Base-by-base conservation (phyloP, 371 early-diverging fungal species). In the Umbelopsis sp. region DNA sequence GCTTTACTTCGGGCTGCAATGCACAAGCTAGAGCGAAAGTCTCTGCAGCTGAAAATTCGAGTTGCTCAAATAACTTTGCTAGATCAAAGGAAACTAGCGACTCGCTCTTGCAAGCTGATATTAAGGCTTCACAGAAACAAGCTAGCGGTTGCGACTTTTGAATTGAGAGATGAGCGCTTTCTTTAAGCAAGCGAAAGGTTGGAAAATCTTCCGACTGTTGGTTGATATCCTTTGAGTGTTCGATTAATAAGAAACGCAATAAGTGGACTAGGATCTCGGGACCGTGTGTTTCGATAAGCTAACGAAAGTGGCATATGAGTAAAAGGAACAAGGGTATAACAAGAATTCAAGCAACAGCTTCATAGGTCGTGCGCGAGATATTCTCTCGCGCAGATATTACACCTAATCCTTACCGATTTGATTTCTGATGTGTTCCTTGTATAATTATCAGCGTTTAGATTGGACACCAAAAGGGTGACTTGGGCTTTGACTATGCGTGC, bases 401-500 rank as follows among this genome's bases (percentile, higher is more conserved):
- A 29, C 41, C 24, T 38, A 44, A 51, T 44, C 68, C 86, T 75
- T 84, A 87, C 88, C 46, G 78, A 71, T 63, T 75, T 67, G 67
- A 87, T 87, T 69, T 89, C 87, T 68, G 79, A 57, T 51, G 80
- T 74, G 62, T 78, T 86, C 65, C 72, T 67, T 12, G 78, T 52
- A 72, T 82, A 87, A 65, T 86, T 87, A 45, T 85, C 84, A 66
- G 80, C 76, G 62, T 80, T 82, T 65, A 87, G 79, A 41, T 79
- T 85, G 32, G 86, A 80, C 65, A 87, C 75, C 38, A 88, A 79
- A 64, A 89, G 72, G 52, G 75, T 78, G 52, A 86, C 77, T 76
- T 89, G 90, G 50, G 90, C 90, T 74, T 87, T 89, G 46, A 86
- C 85, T 51, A 88, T 88, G 25, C 84, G 86, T 67, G 75, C 70